Percentiles rank a stretch among this genome's conserved stretches.
These are phyloP conservation scores for Termitomyces sp. DNA, from an alignment of 768 basidiomycete genomes.

Conservation along the genomic window DNA sequence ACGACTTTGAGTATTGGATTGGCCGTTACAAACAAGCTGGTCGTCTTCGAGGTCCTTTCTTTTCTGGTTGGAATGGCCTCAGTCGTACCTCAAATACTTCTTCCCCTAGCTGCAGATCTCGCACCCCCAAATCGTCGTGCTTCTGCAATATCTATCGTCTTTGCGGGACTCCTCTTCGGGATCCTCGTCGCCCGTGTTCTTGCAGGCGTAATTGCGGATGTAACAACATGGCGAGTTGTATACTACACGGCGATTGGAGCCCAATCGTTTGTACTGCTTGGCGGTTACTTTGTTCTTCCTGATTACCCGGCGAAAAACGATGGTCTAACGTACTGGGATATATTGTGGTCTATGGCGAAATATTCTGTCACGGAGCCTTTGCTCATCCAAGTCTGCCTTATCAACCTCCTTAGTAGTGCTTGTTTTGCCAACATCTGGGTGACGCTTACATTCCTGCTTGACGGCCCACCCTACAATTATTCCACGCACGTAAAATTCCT, in stretches of 20 bases:
- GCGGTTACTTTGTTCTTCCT: conserved; percentile 64
- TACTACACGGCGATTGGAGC: conserved; percentile 76
- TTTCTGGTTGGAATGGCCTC: conserved; percentile 67
- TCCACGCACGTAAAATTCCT: conserved; percentile 45
- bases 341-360: conserved; percentile 73
- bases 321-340: conserved; percentile 57
- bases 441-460: conserved; percentile 77
- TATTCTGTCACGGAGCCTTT: conserved; percentile 74
- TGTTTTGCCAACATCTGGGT: conserved; percentile 63
- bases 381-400: conserved; percentile 60
- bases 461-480: conserved; percentile 69
- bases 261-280: conserved; percentile 50
- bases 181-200: conserved; percentile 71
- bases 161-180: conserved; percentile 64
- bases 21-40: conserved; percentile 51
- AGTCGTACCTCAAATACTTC: conserved; percentile 76
- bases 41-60: conserved; percentile 58
- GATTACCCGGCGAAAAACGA: conserved; percentile 79
- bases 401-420: conserved; percentile 58
- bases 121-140: conserved; percentile 71
- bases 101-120: conserved; percentile 75
- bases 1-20: conserved; percentile 60
- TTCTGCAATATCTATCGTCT: conserved; percentile 68
- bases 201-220: conserved; percentile 71
- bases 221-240: conserved; percentile 63